Evolutionary conservation across 2,329 filamentous ascomycete genomes (phyloP).

Genomic region (Clarireedia monteithiana): DNA sequence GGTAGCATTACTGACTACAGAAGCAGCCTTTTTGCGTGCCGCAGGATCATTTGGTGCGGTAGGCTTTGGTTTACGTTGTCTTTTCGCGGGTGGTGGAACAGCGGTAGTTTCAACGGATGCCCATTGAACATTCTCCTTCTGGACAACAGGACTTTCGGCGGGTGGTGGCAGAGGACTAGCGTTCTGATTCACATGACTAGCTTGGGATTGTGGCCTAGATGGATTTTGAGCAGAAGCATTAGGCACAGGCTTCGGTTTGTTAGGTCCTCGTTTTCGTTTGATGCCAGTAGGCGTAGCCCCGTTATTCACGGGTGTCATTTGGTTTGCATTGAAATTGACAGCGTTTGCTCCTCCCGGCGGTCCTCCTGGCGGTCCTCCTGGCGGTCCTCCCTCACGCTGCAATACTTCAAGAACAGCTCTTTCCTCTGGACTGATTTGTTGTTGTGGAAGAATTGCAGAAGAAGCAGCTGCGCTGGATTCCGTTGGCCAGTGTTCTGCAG

Average conservation of each 20-base stretch:
- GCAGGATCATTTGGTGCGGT: constrained; percentile 20
- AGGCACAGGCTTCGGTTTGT: constrained; percentile 20
- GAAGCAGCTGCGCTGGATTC: constrained; percentile 12
- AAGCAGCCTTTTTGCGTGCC: constrained; percentile 21
- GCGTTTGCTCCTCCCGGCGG: constrained; percentile 7
- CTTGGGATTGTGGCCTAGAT: constrained; percentile 9
- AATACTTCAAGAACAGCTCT: constrained; percentile 28
- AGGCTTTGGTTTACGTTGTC: constrained; percentile 33
- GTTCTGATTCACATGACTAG: constrained; percentile 1
- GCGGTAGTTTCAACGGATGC: constrained; percentile 20
- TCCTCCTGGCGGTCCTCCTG: constrained; percentile 1
- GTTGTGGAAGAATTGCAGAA: constrained; percentile 9
- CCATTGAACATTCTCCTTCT: constrained; percentile 25
- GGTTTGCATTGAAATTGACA: constrained; percentile 14
- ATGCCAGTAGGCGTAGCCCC: constrained; percentile 12
- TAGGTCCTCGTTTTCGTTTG: constrained; percentile 24
- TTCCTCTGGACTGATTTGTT: constrained; percentile 28
- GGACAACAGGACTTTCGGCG: constrained; percentile 13
- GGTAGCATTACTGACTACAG: constrained; percentile 24
- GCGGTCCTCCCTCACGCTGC: constrained; percentile 13
- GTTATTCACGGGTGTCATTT: constrained; percentile 17
- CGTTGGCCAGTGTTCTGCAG: constrained; percentile 21
- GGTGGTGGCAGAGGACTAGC: constrained; percentile 8
- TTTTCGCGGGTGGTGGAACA: constrained; percentile 32
- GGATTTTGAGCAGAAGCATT: constrained; percentile 9